Evolutionary conservation across 2,329 filamentous ascomycete species (phyloP), one percentile per base, ranked within the genome.

Genomic region (Apiospora kogelbergensis): DNA sequence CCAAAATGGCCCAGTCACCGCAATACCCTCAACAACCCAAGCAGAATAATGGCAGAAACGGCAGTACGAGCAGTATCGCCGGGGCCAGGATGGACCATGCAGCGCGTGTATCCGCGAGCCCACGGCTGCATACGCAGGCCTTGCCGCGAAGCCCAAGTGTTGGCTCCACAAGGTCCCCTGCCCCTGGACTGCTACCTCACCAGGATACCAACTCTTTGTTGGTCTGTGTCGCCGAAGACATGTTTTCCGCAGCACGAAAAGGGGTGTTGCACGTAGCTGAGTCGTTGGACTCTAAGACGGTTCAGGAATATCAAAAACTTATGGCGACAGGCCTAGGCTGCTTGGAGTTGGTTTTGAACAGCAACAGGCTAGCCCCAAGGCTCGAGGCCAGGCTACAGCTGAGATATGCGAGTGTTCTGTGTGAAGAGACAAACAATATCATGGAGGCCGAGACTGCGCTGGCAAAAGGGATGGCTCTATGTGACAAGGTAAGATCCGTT

Each of bases 341-440:
- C 77, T 84, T 95, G 69, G 91, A 94, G 71, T 85, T 90, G 15
- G 89, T 89, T 2, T 79, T 95, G 70, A 89, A 89, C 70, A 89
- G 86, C 65, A 84, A 83, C 57, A 85, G 86, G 69, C 80, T 92
- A 22, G 80, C 86, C 24, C 90, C 92, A 3, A 86, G 90, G 20
- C 82, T 89, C 63, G 92, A 95, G 77, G 92, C 91, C 11, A 87
- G 87, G 68, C 81, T 94, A 67, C 87, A 91, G 37, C 79, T 95
- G 53, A 86, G 91, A 74, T 94, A 94, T 79, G 92, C 92, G 1
- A 89, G 87, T 42, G 81, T 95, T 7, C 79, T 95, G 30, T 86
- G 89, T 45, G 90, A 93, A 71, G 93, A 95, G 80, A 95, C 92
- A 1, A 90, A 93, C 42, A 94, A 94, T 72, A 82, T 89, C 13